These are phyloP conservation scores for Geopyxis carbonaria DNA, from an alignment of 495 filamentous ascomycete genomes.

Conservation along the genomic window DNA sequence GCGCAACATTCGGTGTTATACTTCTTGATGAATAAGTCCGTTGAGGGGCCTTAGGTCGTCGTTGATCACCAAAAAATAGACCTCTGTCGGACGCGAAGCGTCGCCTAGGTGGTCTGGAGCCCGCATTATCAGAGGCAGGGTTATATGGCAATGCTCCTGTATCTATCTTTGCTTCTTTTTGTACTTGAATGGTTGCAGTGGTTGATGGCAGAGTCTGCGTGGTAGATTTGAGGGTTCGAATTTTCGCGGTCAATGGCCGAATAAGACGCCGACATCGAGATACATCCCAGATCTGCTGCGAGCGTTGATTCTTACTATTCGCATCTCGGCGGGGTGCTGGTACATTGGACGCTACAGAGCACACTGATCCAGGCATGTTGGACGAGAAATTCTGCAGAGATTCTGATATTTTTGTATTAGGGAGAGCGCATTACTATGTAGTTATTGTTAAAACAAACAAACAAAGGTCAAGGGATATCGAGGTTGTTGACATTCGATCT, in stretches of 20 bases:
- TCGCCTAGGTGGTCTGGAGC: background rate
- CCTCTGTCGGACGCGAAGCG: background rate
- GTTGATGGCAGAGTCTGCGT: background rate
- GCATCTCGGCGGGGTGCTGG: too few species aligned
- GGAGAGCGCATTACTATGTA: too few species aligned
- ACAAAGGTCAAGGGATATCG: too few species aligned
- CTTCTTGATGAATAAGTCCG: constrained; percentile 11
- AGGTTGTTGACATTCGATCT: too few species aligned
- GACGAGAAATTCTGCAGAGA: too few species aligned
- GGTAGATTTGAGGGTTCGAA: constrained; percentile 6
- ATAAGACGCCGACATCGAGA: constrained; percentile 28
- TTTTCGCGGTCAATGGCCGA: constrained; percentile 27
- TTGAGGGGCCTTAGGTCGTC: constrained; percentile 6
- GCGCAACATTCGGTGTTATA: background rate
- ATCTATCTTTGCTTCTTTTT: constrained; percentile 1
- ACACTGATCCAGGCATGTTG: too few species aligned
- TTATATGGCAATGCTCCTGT: constrained; percentile 1
- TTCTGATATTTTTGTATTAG: too few species aligned
- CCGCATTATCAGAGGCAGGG: background rate
- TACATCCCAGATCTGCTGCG: constrained; percentile 27
- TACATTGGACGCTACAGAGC: too few species aligned
- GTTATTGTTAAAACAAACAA: too few species aligned
- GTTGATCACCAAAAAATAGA: background rate
- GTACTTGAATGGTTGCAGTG: background rate
- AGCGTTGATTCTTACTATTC: too few species aligned